Evolutionary conservation across 306 rosid species (phyloP).

Genomic region (Cucurbita pepo): DNA sequence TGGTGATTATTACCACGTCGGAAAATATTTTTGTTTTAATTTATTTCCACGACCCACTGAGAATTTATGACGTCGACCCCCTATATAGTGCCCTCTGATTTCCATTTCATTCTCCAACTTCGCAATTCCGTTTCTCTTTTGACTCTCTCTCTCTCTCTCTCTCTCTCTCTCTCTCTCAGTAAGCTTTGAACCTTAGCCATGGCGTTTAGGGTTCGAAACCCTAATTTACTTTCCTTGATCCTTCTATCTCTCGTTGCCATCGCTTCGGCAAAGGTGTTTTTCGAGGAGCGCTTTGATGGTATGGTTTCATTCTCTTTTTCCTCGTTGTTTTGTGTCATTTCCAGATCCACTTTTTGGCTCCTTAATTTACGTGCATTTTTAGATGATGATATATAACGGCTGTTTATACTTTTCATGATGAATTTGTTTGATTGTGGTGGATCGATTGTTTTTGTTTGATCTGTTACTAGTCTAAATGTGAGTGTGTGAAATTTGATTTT

Average conservation of each 20-base stretch:
- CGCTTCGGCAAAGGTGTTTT: conserved; percentile 74
- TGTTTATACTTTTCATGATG: background rate
- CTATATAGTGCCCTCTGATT: background rate
- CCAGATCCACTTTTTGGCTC: background rate
- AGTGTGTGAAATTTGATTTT: background rate
- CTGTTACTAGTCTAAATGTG: background rate
- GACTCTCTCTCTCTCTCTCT: background rate
- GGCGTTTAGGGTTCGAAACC: conserved; percentile 65
- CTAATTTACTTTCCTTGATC: conserved; percentile 40
- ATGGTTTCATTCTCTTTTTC: background rate
- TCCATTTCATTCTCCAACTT: background rate
- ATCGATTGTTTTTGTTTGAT: background rate
- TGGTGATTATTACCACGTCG: background rate
- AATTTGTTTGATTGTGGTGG: background rate
- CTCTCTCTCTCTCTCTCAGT: background rate
- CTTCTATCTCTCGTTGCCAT: conserved; percentile 39
- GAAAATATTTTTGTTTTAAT: background rate
- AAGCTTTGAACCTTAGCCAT: conserved; percentile 19
- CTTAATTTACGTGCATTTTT: conserved; percentile 10
- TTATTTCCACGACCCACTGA: background rate
- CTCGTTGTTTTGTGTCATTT: background rate
- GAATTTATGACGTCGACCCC: background rate
- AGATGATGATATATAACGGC: background rate
- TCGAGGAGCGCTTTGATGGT: conserved; percentile 95
- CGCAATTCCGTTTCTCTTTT: background rate